phyloP scores from a whole-genome alignment of 345 rosid species.

The Abelmoschus esculentus region DNA sequence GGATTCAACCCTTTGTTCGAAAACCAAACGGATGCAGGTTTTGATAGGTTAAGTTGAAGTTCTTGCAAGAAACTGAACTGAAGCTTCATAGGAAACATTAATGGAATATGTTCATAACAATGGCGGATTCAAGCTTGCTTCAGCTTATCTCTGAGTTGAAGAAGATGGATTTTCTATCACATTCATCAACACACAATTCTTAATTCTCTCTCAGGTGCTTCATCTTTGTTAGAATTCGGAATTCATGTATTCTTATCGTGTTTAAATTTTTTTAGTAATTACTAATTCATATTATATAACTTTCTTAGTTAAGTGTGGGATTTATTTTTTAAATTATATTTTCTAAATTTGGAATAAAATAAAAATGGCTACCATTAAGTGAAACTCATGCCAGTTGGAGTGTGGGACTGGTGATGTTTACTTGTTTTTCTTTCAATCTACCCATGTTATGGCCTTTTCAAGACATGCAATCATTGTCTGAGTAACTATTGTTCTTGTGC shows the following conservation, averaged over 20 bases:
- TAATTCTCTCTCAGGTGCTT: constrained; percentile 7
- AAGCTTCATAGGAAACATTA: constrained; percentile 40
- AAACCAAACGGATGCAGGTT: constrained; percentile 64
- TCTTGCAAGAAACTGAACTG: constrained; percentile 85
- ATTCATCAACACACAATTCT: constrained; percentile 17
- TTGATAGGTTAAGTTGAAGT: constrained; percentile 71
- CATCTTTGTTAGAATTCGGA: constrained; percentile 10
- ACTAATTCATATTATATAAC: neutral
- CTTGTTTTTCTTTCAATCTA: neutral
- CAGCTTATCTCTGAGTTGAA: no score
- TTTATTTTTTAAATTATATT: no score
- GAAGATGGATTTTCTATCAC: constrained; percentile 45
- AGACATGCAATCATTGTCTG: no score
- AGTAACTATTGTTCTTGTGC: no score
- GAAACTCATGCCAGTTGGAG: no score
- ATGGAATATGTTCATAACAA: constrained; percentile 25
- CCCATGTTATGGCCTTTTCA: neutral
- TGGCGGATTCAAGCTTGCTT: constrained; percentile 8
- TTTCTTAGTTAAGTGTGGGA: neutral
- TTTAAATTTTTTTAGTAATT: neutral
- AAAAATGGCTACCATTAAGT: no score
- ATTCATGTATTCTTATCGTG: neutral
- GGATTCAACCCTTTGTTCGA: constrained; percentile 54
- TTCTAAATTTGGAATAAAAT: no score
- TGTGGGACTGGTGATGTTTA: neutral